Evolutionary conservation across 1,139 yeast genomes (phyloP), one percentile per base, ranked within the genome.

Genomic region (Yamadazyma buinensis): DNA sequence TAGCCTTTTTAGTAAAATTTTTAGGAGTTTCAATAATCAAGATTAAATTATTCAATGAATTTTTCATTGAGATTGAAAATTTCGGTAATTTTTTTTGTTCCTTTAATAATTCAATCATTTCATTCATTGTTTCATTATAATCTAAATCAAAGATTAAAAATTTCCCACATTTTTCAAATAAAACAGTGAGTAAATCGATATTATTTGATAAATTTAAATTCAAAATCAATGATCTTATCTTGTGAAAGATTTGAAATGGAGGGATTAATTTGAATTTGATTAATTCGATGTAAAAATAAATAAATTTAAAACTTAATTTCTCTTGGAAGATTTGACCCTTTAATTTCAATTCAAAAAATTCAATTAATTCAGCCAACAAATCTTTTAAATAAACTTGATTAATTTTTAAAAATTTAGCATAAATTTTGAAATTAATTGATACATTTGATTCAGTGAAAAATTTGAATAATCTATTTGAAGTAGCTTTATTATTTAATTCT

Each of bases 201-300:
- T 82, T 83, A 43, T 75, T 74, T 3, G 58, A 57, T n/a, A 70
- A 61, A 2, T 23, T 15, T 34, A 84, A 56, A 38, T 73, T 70
- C 38, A 75, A 41, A 1, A 82, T 75, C 41, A 83, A 59, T 2
- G 68, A 60, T 42, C 84, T 66, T 35, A 84, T 72, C 51, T 79
- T 83, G 55, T 87, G 92, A 54, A 87, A 84, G 4, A 82, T 68
- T 36, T 82, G 67, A 55, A 77, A 83, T 15, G 67, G 64, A 0
- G 95, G 94, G n/a, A 88, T 67, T 45, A 87, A 55, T 44, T 75
- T 78, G 55, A 88, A 90, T 52, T 85, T 86, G 30, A 83, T 75
- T 61, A 88, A 63, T 50, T 90, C 97, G 33, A 80, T 66, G 43
- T 85, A 80, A 42, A 83, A 82, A 24, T 72, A 65, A 26, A 84